Conservation (phyloP, 2,329 filamentous ascomycete species). For the Neoarthrinium moseri region DNA sequence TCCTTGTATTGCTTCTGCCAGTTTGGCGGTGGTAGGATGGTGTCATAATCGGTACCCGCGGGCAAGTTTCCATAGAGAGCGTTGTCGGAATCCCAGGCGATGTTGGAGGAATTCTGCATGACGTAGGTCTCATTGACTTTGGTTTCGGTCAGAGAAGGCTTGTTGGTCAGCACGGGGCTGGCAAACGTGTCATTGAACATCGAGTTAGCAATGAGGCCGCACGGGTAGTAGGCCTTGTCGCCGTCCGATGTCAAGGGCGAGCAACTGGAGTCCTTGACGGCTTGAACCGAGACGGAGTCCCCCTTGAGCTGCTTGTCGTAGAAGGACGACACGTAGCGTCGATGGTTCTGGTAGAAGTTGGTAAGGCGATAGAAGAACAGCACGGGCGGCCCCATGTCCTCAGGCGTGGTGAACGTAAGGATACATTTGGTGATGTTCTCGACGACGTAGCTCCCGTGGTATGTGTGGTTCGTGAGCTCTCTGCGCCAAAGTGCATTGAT, state of each 20-base stretch:
- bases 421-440: conserved; percentile 54
- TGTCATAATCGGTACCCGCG: conserved; percentile 50
- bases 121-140: conserved; percentile 56
- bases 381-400: conserved; percentile 77
- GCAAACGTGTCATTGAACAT: conserved; percentile 91
- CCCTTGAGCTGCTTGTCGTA: conserved; percentile 80
- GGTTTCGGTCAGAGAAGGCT: conserved; percentile 28
- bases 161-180: conserved; percentile 61
- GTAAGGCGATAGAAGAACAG: conserved; percentile 93
- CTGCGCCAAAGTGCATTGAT: conserved; percentile 36
- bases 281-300: conserved; percentile 53
- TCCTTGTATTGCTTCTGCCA: conserved; percentile 72
- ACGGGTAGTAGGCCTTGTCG: conserved; percentile 79
- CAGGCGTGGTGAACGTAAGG: conserved; percentile 76
- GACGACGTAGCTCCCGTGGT: conserved; percentile 27
- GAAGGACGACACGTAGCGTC: conserved; percentile 90
- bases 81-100: conserved; percentile 84
- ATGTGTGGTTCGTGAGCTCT: conserved; percentile 34
- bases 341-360: conserved; percentile 99
- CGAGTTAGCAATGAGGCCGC: conserved; percentile 94
- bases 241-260: conserved; percentile 59
- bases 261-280: conserved; percentile 70
- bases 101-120: conserved; percentile 69
- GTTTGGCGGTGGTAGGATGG: conserved; percentile 82
- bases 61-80: conserved; percentile 65